Percentiles rank a stretch among this genome's conserved stretches.
Evolutionary conservation across 345 rosid species (phyloP).

Genomic region (Lepidium sativum): DNA sequence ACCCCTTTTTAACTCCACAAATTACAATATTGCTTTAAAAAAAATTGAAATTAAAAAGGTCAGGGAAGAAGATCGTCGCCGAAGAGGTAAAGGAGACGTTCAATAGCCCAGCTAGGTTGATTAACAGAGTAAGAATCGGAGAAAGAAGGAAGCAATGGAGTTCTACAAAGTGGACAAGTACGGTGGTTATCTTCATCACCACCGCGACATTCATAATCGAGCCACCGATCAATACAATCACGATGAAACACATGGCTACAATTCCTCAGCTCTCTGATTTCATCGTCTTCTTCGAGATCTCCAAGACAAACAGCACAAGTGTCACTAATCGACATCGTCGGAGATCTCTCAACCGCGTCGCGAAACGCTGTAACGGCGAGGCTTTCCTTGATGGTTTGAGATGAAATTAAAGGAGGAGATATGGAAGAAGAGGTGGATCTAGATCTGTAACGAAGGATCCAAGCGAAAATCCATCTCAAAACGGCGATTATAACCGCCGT

Average conservation of each 20-base stretch:
- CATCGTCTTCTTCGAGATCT: conserved; percentile 37
- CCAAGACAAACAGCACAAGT: conserved; percentile 75
- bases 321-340: not conserved
- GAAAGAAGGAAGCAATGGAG: conserved; percentile 45
- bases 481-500: conserved; percentile 56
- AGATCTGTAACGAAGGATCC: conserved; percentile 39
- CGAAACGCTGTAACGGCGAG: conserved; percentile 46
- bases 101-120: conserved; percentile 88
- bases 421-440: not conserved
- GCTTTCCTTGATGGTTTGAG: conserved; percentile 41
- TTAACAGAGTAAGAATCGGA: conserved; percentile 22
- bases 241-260: conserved; percentile 79
- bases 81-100: conserved; percentile 65
- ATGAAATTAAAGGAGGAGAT: conserved; percentile 21
- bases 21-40: no score
- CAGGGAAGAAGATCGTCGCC: conserved; percentile 62
- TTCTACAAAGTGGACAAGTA: conserved; percentile 76
- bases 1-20: not conserved
- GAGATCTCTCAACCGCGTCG: conserved; percentile 33
- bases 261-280: conserved; percentile 64
- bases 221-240: conserved; percentile 53
- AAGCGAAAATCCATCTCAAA: conserved; percentile 52
- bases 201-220: conserved; percentile 24
- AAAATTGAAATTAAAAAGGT: not conserved
- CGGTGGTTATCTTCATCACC: conserved; percentile 43